Evolutionary conservation across 2,329 filamentous ascomycete genomes (phyloP).

Genomic region (Stemphylium vesicarium): DNA sequence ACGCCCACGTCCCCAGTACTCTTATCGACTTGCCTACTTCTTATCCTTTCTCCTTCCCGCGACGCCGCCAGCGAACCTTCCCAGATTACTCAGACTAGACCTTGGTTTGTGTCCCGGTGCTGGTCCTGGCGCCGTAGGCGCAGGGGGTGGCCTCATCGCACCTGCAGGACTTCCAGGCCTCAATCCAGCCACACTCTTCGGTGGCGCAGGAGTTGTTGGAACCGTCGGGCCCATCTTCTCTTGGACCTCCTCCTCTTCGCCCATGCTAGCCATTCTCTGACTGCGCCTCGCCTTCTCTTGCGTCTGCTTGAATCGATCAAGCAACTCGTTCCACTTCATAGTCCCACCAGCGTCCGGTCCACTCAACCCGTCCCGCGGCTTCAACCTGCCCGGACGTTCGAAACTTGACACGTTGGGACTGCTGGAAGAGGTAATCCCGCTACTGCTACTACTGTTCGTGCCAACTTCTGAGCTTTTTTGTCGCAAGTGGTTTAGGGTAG

Average conservation of each 20-base stretch:
- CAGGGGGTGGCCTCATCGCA: slow-evolving; percentile 28
- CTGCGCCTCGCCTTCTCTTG: slow-evolving; percentile 83
- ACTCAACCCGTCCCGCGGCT: slow-evolving; percentile 62
- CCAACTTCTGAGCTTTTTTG: slow-evolving; percentile 52
- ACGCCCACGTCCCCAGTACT: neutral
- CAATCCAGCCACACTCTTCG: slow-evolving; percentile 26
- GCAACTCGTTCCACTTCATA: slow-evolving; percentile 89
- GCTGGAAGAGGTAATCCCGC: slow-evolving; percentile 30
- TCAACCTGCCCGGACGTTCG: slow-evolving; percentile 67
- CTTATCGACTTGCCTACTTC: slow-evolving; percentile 27
- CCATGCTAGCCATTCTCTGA: slow-evolving; percentile 60
- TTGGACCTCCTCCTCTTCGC: slow-evolving; percentile 41
- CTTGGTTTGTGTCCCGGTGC: slow-evolving; percentile 44
- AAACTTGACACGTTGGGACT: slow-evolving; percentile 47
- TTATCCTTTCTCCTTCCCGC: slow-evolving; percentile 44
- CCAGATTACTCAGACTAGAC: slow-evolving; percentile 54
- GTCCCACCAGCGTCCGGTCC: slow-evolving; percentile 69
- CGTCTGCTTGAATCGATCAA: slow-evolving; percentile 92
- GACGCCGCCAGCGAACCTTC: slow-evolving; percentile 53
- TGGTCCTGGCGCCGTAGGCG: slow-evolving; percentile 20
- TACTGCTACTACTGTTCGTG: slow-evolving; percentile 34
- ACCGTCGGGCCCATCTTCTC: slow-evolving; percentile 36
- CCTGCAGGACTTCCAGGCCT: slow-evolving; percentile 33
- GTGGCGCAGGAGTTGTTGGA: slow-evolving; percentile 34
- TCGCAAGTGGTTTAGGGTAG: slow-evolving; percentile 49